Evolutionary conservation across 2,329 filamentous ascomycete genomes (phyloP).

Genomic region (Calonectria pauciramosa): DNA sequence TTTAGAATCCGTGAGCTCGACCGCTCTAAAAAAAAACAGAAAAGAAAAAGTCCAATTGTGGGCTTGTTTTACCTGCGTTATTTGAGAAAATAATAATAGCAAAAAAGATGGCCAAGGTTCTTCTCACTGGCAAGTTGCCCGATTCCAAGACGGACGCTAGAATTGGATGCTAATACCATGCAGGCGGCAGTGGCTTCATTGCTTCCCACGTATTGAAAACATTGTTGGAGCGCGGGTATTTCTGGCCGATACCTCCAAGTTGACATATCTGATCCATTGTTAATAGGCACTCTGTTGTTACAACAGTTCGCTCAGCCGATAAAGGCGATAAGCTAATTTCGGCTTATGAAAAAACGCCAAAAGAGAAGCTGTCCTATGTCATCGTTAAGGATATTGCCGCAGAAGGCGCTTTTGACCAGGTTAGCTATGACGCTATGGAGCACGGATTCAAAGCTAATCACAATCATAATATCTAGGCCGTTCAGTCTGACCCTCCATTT

Average conservation of each 20-base stretch:
- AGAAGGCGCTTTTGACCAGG: slow-evolving; percentile 42
- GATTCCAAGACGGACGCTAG: neutral
- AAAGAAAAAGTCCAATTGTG: neutral
- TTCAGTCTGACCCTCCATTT: neutral
- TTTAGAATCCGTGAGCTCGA: neutral
- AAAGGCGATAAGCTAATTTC: neutral
- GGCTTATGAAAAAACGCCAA: neutral
- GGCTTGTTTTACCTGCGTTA: too few relatives aligned
- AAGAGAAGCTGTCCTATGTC: neutral
- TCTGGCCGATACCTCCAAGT: neutral
- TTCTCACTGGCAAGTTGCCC: neutral
- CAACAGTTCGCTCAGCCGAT: neutral
- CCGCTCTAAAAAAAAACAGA: neutral
- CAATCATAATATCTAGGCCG: neutral
- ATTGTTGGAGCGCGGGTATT: neutral
- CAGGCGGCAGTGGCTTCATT: slow-evolving; percentile 9
- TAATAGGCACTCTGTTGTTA: neutral
- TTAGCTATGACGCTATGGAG: neutral
- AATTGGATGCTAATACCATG: neutral
- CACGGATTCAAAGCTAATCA: neutral
- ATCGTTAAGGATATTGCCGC: slow-evolving; percentile 46
- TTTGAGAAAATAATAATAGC: neutral
- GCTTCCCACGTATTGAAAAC: neutral
- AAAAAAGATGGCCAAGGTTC: neutral
- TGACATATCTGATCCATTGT: neutral